Evolutionary conservation across 345 rosid species (phyloP), one percentile per base, ranked within the genome.

Genomic region (Gossypium stocksii): DNA sequence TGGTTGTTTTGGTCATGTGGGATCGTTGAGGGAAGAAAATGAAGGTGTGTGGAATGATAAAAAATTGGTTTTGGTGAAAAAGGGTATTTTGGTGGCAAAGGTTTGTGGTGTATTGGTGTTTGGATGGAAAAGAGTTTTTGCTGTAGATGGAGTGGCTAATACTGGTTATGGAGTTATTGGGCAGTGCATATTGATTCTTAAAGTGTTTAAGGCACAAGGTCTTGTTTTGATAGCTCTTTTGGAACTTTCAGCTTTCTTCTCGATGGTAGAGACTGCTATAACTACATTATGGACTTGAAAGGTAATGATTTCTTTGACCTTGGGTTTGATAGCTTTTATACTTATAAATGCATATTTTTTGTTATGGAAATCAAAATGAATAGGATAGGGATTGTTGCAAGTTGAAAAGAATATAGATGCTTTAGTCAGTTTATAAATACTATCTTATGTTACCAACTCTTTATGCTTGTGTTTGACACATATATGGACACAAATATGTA

Each of bases 211-310:
- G 22, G 76, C 60, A 19, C 76, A 73, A 20, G 76, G 76, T 43
- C 1, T 59, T 17, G 23, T 73, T 60, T 45, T 73, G 43, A 61
- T 67, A 2, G 67, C 53, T 15, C 68, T 73, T 44, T 53, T 74
- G 12, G 58, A 71, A 14, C 51, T 74, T 2, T 74, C 77, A 22
- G 71, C 77, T 11, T 74, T 74, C 22, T 64, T 74, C 72, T 74
- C 71, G 14, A 74, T 74, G 77, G 72, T 72, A 1, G 71, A 74
- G 77, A 74, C 77, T 66, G 59, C 77, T 7, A 74, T 74, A 20
- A 74, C 77, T 9, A 66, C 77, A 12, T 68, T 74, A 53, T 74
- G 64, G 72, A 72, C 77, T 16, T 74, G 71, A 72, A 74, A 74
- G 77, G 77, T 74, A 60, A 45, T 52, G 53, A 5, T 74, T 44